Evolutionary conservation across 2,329 filamentous ascomycete genomes (phyloP), one percentile per base, ranked within the genome.

Genomic region (Hymenoscyphus occultus): DNA sequence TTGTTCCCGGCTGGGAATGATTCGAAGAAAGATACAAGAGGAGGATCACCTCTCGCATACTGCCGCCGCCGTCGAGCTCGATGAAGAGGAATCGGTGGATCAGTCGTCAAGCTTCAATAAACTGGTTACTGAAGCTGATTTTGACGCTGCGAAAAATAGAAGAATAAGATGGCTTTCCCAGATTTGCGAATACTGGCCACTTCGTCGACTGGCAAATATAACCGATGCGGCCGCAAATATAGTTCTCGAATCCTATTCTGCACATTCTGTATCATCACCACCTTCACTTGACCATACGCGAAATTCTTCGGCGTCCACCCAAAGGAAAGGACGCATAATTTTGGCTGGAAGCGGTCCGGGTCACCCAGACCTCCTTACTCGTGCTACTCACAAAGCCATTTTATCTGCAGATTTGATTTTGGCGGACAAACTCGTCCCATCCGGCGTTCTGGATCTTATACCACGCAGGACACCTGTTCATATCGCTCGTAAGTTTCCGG

Each of bases 181-280:
- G 76, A 92, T 99, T 61, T 99, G 95, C 82, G 95, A 99, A 80
- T 99, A 99, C 79, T 99, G 95, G 95, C 93, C 95, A 1, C 82
- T 99, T 32, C 88, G 88, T 68, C 86, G 91, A 19, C 84, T 99
- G 1, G 92, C 93, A 7, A 83, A 84, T 51, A 89, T 98, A 68
- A 89, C 85, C 3, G 92, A 97, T 72, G 83, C 84, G 9, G 93
- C 98, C 71, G 87, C 97, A 6, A 86, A 91, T 16, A 77, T 80
- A 13, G 86, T 98, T 0, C 82, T 99, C n/a, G 80, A 84, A 68
- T 87, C 90, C 2, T 97, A 96, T 73, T 79, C 82, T 2, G 48
- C 68, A 3, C 69, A 72, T 19, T 64, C 71, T 1, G 42, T 75
- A 10, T 72, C 76, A 22, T 73, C 64, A 1, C 67, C 70, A 4